Evolutionary conservation across 1,284 basidiomycete genomes (phyloP), one percentile per base, ranked within the genome.

Genomic region (Gastroboletus turbinatus): DNA sequence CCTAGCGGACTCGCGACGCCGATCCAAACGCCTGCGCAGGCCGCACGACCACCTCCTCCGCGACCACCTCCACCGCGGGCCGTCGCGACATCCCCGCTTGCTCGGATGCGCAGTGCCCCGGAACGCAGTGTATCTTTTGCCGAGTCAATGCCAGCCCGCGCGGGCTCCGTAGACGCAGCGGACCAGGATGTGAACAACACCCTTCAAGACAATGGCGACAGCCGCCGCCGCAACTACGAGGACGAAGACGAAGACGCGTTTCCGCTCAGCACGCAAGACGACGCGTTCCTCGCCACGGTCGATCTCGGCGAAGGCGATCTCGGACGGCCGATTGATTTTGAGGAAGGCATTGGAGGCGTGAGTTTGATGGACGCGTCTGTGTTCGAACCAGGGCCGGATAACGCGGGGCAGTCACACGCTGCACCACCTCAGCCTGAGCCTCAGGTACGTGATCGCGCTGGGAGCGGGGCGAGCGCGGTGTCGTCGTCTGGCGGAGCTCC

Each of bases 251-350:
- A 67, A 0, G 60, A 85, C 19, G 76, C 75, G 0, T 86, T 79
- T 62, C 75, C 75, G 17, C 79, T 86, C 61, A 72, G 73, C 46
- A 85, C 83, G 0, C 84, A 89, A 36, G 87, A 88, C 50, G 86
- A 83, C 53, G 83, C 77, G 5, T 79, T 87, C 58, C 73, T 84
- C 38, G 84, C 84, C 25, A 71, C 76, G 10, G 74, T 87, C 23
- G 84, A 87, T 59, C 73, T 86, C 1, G 80, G 76, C 1, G 82
- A 82, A 13, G 73, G 73, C 19, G 83, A 85, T 58, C 53, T 78
- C 2, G 78, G 77, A 21, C 67, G 69, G 45, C 77, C 78, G 7
- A 80, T 87, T 50, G 77, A 82, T 59, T 80, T 72, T 46, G 80
- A 82, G 17, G 80, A 81, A 60, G 69, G 62, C 19, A 45, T 53